A percentile compares a stretch with the other conserved stretches of the same genome.
These are phyloP conservation scores for Trametes hirsuta DNA, from an alignment of 1,284 basidiomycete genomes.

Conservation along the genomic window DNA sequence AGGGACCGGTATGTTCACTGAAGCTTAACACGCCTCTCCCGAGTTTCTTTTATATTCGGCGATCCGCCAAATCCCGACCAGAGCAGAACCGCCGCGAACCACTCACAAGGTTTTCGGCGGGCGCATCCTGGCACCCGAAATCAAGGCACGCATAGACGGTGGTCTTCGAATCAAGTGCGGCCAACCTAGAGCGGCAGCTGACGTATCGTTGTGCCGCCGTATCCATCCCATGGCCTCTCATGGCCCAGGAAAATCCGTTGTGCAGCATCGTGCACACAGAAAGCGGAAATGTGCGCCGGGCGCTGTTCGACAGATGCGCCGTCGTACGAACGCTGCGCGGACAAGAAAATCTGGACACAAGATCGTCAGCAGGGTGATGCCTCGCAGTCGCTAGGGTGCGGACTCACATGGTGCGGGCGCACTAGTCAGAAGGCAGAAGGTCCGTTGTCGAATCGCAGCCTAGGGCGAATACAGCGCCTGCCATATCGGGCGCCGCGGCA, in stretches of 20 bases:
- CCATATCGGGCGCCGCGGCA: conserved; percentile 2
- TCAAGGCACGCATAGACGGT: neutral
- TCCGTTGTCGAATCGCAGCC: neutral
- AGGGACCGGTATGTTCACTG: neutral
- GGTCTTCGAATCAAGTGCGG: neutral
- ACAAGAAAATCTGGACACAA: neutral
- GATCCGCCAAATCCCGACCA: neutral
- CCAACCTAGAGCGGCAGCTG: neutral
- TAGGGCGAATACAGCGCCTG: neutral
- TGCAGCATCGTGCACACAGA: neutral
- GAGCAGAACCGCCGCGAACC: neutral
- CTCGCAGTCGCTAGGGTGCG: neutral
- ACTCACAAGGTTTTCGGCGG: neutral
- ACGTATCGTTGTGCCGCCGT: neutral
- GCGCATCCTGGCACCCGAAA: neutral
- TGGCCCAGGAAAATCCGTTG: neutral
- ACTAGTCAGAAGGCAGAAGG: neutral
- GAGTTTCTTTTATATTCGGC: neutral
- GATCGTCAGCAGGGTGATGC: neutral
- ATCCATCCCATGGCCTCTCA: neutral
- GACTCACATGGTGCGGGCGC: neutral
- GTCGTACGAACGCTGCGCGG: neutral
- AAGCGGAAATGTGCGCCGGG: neutral
- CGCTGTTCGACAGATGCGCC: neutral
- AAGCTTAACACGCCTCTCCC: neutral